Conservation (phyloP, 2,329 filamentous ascomycete genomes). For the Trichoderma asperellum region DNA sequence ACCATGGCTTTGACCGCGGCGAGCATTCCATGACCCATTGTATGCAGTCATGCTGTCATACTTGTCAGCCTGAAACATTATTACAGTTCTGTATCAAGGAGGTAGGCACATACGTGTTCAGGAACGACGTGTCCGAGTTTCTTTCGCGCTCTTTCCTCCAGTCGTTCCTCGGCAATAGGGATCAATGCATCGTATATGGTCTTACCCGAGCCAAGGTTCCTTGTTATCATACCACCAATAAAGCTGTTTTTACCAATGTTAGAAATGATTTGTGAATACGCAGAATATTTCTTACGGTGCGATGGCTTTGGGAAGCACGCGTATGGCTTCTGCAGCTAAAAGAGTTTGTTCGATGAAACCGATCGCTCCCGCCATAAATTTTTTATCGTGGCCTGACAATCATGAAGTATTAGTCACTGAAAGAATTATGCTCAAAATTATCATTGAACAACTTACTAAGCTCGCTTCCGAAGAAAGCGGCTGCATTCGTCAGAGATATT, state of each 20-base stretch:
- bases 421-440: neutral
- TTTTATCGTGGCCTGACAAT: neutral
- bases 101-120: neutral
- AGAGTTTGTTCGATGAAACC: conserved; percentile 10
- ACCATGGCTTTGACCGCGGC: conserved; percentile 1
- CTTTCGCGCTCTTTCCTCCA: conserved; percentile 10
- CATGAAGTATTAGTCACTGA: neutral
- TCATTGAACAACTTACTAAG: neutral
- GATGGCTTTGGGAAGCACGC: conserved; percentile 1
- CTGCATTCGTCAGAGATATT: neutral
- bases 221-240: conserved; percentile 1
- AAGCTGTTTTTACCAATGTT: neutral
- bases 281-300: neutral
- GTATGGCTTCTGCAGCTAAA: conserved; percentile 4
- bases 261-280: neutral
- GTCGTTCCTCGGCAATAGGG: neutral
- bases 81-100: neutral
- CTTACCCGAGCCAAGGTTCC: neutral
- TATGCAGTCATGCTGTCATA: conserved; percentile 10
- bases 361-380: neutral
- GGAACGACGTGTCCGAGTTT: neutral
- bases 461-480: conserved; percentile 1
- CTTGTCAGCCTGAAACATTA: neutral
- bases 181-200: conserved; percentile 1
- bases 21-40: conserved; percentile 18